Percentiles rank a stretch among this genome's conserved stretches.
phyloP scores from a whole-genome alignment of 208 protist species.

The Phytomonas francai region DNA sequence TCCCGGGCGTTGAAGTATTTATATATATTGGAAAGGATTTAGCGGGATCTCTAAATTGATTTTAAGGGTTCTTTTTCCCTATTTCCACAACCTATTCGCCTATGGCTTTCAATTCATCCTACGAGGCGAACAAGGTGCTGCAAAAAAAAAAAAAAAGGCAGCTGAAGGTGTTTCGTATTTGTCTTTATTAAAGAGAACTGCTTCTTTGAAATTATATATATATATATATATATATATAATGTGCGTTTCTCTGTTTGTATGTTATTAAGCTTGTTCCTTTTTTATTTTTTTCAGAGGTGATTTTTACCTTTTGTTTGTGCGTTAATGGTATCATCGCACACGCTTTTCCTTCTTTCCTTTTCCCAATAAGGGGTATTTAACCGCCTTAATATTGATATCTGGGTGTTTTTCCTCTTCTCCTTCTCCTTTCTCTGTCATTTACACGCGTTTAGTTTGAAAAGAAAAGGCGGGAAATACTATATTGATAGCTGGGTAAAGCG shows the following conservation, averaged over 20 bases:
- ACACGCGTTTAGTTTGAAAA: not conserved
- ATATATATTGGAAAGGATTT: not conserved
- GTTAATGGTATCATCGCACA: too few relatives aligned
- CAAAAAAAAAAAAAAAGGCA: too few relatives aligned
- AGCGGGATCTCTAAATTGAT: not conserved
- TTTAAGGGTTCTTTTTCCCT: not conserved
- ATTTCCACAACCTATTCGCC: not conserved
- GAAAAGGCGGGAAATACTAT: not conserved
- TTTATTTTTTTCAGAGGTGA: not conserved
- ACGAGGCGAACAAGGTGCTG: too few relatives aligned
- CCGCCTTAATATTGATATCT: not conserved
- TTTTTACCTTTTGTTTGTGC: too few relatives aligned
- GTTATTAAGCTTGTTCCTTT: not conserved
- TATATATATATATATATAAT: slow-evolving; percentile 1
- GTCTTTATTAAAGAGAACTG: not conserved
- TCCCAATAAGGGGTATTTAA: not conserved
- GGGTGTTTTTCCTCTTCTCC: not conserved
- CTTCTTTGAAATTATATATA: not conserved
- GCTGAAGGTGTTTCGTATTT: not conserved
- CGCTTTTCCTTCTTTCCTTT: not conserved
- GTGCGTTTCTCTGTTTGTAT: not conserved
- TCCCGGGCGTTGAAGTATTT: not conserved
- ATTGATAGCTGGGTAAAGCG: not conserved
- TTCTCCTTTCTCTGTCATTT: not conserved
- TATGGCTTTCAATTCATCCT: too few relatives aligned